These are phyloP conservation scores for Fusarium sublunatum DNA, from an alignment of 2,329 filamentous ascomycete genomes.

Conservation along the genomic window DNA sequence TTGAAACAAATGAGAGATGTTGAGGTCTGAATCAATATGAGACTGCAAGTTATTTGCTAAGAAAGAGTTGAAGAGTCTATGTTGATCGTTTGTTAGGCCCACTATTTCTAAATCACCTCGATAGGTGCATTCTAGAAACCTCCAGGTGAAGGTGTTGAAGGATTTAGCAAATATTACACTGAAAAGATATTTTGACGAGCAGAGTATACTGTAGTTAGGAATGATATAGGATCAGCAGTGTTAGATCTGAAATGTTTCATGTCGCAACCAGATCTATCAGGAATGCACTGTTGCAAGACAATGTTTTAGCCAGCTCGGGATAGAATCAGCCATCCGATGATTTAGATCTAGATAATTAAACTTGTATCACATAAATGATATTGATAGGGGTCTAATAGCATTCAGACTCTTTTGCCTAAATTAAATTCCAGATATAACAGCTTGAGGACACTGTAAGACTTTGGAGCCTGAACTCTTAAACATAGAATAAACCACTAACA, in stretches of 20 bases:
- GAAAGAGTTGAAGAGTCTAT: conserved; percentile 8
- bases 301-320: conserved; percentile 16
- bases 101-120: conserved; percentile 33
- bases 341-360: neutral
- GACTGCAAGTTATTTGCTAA: neutral
- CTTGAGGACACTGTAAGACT: too few relatives aligned
- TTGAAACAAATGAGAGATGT: neutral
- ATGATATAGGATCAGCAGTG: too few relatives aligned
- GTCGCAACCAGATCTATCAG: neutral
- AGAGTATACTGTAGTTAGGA: too few relatives aligned
- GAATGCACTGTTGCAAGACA: conserved; percentile 11
- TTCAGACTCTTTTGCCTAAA: too few relatives aligned
- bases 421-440: too few relatives aligned
- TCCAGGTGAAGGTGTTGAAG: neutral
- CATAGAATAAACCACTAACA: too few relatives aligned
- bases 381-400: too few relatives aligned
- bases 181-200: too few relatives aligned
- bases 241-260: neutral
- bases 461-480: too few relatives aligned
- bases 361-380: neutral
- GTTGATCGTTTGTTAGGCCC: conserved; percentile 18
- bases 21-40: neutral
- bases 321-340: conserved; percentile 4
- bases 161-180: too few relatives aligned
- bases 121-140: conserved; percentile 32